These are phyloP conservation scores for Phytophthora citricola DNA, from an alignment of 352 stramenopile species.

Conservation along the genomic window DNA sequence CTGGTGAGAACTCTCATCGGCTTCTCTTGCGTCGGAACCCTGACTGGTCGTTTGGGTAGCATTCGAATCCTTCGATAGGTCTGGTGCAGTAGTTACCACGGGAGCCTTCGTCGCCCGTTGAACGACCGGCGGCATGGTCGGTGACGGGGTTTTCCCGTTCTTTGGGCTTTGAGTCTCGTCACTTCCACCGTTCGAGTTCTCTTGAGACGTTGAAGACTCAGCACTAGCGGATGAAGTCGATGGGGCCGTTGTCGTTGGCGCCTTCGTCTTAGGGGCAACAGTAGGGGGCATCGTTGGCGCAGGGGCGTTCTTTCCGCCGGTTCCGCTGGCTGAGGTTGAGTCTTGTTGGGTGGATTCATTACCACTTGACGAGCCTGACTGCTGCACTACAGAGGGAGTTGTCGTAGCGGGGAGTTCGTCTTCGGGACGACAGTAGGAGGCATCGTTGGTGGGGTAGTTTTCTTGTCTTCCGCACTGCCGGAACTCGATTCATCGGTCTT, in stretches of 20 bases:
- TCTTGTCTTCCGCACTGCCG: not conserved
- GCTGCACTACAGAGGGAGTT: not conserved
- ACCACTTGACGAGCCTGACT: constrained; percentile 1
- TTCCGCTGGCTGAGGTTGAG: not conserved
- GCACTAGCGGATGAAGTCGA: constrained; percentile 4
- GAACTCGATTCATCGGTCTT: not conserved
- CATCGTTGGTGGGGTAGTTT: not conserved
- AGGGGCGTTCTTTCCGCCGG: not conserved
- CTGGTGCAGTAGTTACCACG: not conserved
- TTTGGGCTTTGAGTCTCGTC: constrained; percentile 3
- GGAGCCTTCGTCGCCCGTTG: constrained; percentile 17
- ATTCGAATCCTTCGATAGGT: constrained; percentile 1
- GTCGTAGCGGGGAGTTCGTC: constrained; percentile 3
- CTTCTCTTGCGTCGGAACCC: not conserved
- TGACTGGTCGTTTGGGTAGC: not conserved
- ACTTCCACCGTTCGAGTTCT: constrained; percentile 8
- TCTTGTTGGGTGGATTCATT: not conserved
- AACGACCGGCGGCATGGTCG: constrained; percentile 17
- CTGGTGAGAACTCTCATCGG: not conserved
- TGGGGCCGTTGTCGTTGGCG: constrained; percentile 1
- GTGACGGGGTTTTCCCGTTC: constrained; percentile 5
- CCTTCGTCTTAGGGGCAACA: constrained; percentile 1
- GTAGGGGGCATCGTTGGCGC: constrained; percentile 5
- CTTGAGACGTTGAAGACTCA: not conserved
- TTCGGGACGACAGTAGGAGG: not conserved